phyloP scores from a whole-genome alignment of 352 stramenopile species.

The Globisporangium paddicum region DNA sequence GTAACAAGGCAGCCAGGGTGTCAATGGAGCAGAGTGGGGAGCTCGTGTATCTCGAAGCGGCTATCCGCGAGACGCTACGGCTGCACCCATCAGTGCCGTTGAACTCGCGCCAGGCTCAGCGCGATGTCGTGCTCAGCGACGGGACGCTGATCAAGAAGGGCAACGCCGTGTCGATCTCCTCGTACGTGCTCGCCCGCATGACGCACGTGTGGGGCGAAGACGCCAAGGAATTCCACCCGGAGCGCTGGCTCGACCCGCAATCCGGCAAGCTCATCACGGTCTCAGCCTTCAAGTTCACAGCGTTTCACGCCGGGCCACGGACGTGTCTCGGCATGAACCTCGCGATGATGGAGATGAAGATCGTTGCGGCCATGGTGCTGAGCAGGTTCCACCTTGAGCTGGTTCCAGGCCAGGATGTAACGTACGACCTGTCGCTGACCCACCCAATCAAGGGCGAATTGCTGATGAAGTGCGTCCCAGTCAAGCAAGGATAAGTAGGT shows the following conservation, averaged over 20 bases:
- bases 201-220: constrained; percentile 58
- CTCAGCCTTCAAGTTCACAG: constrained; percentile 57
- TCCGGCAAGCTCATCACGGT: constrained; percentile 26
- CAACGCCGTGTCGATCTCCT: constrained; percentile 29
- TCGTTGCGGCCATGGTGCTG: constrained; percentile 22
- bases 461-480: constrained; percentile 8
- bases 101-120: constrained; percentile 5
- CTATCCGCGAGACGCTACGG: constrained; percentile 50
- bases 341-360: constrained; percentile 79
- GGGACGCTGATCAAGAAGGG: constrained; percentile 48
- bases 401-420: constrained; percentile 21
- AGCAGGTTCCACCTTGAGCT: constrained; percentile 29
- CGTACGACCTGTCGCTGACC: constrained; percentile 29
- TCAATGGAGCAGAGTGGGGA: constrained; percentile 20
- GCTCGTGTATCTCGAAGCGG: constrained; percentile 7
- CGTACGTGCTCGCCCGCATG: constrained; percentile 56
- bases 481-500: not conserved
- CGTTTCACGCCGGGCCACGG: constrained; percentile 70
- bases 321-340: constrained; percentile 69
- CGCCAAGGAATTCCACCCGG: constrained; percentile 48
- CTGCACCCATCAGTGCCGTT: constrained; percentile 42
- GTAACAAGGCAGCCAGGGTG: not conserved
- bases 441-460: constrained; percentile 28
- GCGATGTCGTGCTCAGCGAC: constrained; percentile 53
- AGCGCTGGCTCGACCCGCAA: constrained; percentile 51